phyloP scores from a whole-genome alignment of 2,329 filamentous ascomycete genomes.

The Chrysoporthe puriensis region DNA sequence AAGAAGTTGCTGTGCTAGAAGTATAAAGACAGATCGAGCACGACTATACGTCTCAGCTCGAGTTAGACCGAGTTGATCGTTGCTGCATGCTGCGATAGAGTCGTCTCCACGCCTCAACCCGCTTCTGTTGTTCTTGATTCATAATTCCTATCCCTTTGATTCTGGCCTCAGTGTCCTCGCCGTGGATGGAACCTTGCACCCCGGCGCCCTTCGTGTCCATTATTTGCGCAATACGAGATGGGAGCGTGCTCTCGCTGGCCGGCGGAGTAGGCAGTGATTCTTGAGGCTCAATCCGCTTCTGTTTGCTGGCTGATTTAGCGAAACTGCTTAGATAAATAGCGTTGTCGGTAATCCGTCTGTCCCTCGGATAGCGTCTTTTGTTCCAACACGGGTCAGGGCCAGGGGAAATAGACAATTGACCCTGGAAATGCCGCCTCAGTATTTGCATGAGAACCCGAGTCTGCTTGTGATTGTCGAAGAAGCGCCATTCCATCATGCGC shows the following conservation, averaged over 20 bases:
- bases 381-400: slow-evolving; percentile 19
- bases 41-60: not conserved
- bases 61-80: not conserved
- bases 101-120: not conserved
- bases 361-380: slow-evolving; percentile 3
- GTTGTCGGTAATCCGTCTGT: not conserved
- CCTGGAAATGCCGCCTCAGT: slow-evolving; percentile 6
- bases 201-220: not conserved
- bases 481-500: slow-evolving; percentile 10
- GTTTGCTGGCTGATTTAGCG: not conserved
- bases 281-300: not conserved
- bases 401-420: not conserved
- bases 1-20: too few species aligned
- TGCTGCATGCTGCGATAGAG: not conserved
- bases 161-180: not conserved
- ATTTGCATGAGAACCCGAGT: not conserved
- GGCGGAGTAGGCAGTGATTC: not conserved
- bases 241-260: not conserved
- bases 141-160: not conserved
- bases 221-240: not conserved
- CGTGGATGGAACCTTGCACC: not conserved
- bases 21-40: too few species aligned
- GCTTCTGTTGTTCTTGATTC: not conserved
- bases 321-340: not conserved
- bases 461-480: slow-evolving; percentile 11